Evolutionary conservation across 2,329 filamentous ascomycete genomes (phyloP).

Genomic region (Calonectria henricotiae): DNA sequence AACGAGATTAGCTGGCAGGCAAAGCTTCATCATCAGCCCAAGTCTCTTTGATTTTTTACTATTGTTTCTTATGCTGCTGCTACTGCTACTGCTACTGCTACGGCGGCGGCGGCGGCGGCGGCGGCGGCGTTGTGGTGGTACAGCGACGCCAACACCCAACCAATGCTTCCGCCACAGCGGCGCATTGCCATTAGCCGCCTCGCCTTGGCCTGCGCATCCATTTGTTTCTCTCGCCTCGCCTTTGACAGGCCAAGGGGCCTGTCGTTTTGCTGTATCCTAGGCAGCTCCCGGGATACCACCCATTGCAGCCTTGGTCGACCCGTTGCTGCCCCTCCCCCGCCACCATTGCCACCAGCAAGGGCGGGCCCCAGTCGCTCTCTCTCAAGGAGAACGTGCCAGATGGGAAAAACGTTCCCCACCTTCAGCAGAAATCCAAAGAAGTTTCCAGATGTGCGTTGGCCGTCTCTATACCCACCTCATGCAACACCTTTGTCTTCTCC

Average conservation of each 20-base stretch:
- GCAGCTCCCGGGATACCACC: neutral
- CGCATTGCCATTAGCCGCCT: conserved; percentile 25
- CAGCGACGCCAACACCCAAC: neutral
- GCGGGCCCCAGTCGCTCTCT: neutral
- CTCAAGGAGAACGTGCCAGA: neutral
- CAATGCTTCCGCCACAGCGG: conserved; percentile 15
- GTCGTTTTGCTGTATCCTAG: neutral
- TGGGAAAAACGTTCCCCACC: conserved; percentile 13
- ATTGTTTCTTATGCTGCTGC: neutral
- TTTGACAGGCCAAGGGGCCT: neutral
- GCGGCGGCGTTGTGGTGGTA: neutral
- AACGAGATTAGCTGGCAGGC: conserved; percentile 8
- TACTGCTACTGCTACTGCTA: no score
- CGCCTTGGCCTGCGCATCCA: neutral
- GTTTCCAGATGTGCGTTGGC: conserved; percentile 41
- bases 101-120: no score
- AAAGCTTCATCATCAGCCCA: conserved; percentile 23
- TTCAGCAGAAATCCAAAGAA: conserved; percentile 44
- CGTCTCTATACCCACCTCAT: conserved; percentile 19
- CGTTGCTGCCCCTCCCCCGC: conserved; percentile 35
- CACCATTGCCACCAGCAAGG: conserved; percentile 16
- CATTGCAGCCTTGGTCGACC: conserved; percentile 2
- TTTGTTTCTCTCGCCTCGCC: conserved; percentile 2
- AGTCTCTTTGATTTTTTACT: neutral
- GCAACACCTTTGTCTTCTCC: conserved; percentile 25